Evolutionary conservation across 345 rosid genomes (phyloP).

Genomic region (Populus pruinosa): DNA sequence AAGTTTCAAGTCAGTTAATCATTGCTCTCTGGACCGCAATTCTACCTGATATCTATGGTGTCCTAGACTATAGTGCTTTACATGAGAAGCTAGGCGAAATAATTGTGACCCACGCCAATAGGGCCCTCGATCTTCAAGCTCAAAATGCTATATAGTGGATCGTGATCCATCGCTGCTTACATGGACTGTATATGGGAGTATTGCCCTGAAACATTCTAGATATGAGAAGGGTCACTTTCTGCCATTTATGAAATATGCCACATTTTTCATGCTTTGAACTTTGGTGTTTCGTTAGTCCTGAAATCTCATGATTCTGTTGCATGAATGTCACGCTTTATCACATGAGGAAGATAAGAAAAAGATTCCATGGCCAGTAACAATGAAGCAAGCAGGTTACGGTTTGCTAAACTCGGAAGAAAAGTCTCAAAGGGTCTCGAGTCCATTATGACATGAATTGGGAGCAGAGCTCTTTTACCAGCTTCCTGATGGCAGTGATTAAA

Average conservation of each 20-base stretch:
- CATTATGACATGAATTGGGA: slow-evolving; percentile 7
- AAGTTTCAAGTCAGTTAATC: not conserved
- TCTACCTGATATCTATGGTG: not conserved
- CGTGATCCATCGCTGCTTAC: not conserved
- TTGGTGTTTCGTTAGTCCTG: slow-evolving; percentile 12
- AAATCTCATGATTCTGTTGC: slow-evolving; percentile 29
- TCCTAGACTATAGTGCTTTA: not conserved
- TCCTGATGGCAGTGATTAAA: slow-evolving; percentile 1
- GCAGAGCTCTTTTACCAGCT: not conserved
- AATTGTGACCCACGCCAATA: not conserved
- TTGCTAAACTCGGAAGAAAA: not conserved
- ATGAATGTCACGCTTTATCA: slow-evolving; percentile 1
- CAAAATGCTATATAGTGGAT: not conserved
- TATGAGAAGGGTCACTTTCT: not conserved
- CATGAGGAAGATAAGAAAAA: slow-evolving; percentile 3
- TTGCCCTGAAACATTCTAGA: not conserved
- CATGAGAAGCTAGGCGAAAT: not conserved
- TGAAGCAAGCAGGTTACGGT: slow-evolving; percentile 6
- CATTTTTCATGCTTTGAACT: slow-evolving; percentile 19
- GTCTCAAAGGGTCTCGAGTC: not conserved
- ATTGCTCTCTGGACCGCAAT: not conserved
- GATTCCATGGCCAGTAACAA: slow-evolving; percentile 8
- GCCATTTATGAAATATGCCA: not conserved
- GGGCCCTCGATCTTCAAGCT: not conserved
- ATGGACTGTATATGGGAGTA: not conserved